These are phyloP conservation scores for Phytophthora multivora DNA, from an alignment of 352 stramenopile species.

Conservation along the genomic window DNA sequence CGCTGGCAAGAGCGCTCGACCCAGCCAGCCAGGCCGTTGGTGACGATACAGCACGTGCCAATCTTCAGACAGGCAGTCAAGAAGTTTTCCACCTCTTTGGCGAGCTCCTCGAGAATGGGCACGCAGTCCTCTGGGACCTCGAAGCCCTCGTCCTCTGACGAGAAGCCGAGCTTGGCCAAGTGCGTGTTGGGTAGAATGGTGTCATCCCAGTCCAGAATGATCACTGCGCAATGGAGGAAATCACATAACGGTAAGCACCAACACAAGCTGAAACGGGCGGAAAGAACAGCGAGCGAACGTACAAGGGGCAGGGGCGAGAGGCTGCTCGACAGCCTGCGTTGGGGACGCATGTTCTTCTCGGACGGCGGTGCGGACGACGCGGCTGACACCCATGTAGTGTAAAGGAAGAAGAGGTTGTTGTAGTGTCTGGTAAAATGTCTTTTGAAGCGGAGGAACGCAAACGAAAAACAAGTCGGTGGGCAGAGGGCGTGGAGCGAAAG, in stretches of 20 bases:
- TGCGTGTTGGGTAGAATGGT: conserved; percentile 80
- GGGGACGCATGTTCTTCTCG: conserved; percentile 22
- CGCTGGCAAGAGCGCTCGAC: conserved; percentile 76
- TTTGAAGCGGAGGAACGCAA: conserved; percentile 22
- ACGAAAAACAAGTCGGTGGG: conserved; percentile 20
- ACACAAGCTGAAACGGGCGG: not conserved
- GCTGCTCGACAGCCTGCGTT: conserved; percentile 20
- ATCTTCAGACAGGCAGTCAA: conserved; percentile 54
- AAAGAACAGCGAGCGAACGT: conserved; percentile 11
- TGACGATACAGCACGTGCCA: conserved; percentile 65
- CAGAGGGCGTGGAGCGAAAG: conserved; percentile 22
- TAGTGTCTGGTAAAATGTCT: conserved; percentile 23
- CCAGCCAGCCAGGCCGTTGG: conserved; percentile 71
- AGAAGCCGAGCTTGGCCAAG: conserved; percentile 65
- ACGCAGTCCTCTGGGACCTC: conserved; percentile 40
- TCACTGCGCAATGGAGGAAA: conserved; percentile 37
- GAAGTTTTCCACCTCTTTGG: conserved; percentile 48
- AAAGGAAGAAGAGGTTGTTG: conserved; percentile 2
- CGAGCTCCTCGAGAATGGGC: conserved; percentile 39
- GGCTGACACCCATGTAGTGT: conserved; percentile 37
- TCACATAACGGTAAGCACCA: not conserved
- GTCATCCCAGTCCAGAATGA: conserved; percentile 86
- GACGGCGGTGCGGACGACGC: conserved; percentile 27
- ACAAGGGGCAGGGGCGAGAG: conserved; percentile 16
- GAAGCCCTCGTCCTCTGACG: conserved; percentile 53